phyloP scores from a whole-genome alignment of 129 eudicot species.

The Helianthus tuberosus region DNA sequence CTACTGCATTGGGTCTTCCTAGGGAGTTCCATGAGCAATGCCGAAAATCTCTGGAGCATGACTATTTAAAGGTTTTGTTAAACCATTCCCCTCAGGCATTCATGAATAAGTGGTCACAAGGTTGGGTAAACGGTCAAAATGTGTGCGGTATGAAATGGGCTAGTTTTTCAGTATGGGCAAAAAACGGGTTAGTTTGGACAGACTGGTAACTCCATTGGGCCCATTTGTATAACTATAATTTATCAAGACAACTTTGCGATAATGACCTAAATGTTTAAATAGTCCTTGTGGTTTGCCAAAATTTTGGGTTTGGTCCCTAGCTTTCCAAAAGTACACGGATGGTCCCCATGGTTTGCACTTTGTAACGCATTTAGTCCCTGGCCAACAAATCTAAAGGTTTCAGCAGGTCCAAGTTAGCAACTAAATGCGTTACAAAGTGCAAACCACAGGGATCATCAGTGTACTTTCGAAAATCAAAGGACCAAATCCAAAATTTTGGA shows the following conservation, averaged over 20 bases:
- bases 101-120: neutral
- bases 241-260: neutral
- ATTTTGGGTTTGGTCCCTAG: no score
- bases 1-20: conserved; percentile 92
- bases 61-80: conserved; percentile 71
- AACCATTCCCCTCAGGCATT: neutral
- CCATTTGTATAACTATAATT: neutral
- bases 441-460: no score
- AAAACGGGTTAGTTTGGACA: conserved; percentile 1
- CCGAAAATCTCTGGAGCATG: conserved; percentile 69
- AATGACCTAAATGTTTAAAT: neutral
- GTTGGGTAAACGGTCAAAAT: neutral
- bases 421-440: no score
- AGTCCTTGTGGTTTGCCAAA: no score
- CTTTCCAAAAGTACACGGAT: no score
- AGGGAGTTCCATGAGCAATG: conserved; percentile 97
- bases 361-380: no score
- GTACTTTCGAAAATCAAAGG: no score
- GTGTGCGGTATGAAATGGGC: neutral
- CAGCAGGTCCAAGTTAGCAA: no score
- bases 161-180: neutral
- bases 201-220: neutral
- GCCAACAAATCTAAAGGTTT: no score
- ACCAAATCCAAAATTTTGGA: no score
- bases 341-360: no score